Evolutionary conservation across 768 basidiomycete genomes (phyloP), one percentile per base, ranked within the genome.

Genomic region (Coprinopsis marcescibilis): DNA sequence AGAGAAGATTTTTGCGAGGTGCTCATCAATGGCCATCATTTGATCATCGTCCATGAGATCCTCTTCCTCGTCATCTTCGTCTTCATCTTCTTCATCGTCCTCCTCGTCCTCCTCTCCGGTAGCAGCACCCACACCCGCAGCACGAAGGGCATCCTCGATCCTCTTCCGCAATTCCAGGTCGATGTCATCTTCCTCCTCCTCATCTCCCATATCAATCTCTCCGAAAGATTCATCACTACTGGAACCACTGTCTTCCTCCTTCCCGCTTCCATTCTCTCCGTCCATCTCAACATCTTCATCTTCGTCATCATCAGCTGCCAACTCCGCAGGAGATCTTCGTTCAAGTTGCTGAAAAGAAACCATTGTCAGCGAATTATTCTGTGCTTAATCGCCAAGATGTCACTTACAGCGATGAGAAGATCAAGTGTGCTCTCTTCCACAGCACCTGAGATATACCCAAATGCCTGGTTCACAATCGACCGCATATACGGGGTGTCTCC

Each of bases 1-100:
- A 49, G 77, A 77, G 77, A 99, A 95, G 24, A 92, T 83, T 43
- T 83, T 79, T 3, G 89, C 90, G 5, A 99, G 79, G 59, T 95
- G 86, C 40, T 89, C 87, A 59, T 99, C 95, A 21, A 98, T 80
- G 26, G 86, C 87, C 75, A 98, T 83, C 95, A 99, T 99, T 66
- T 96, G 90, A 20, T 98, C 94, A 59, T 99, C 95, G 60, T 96
- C 88, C 83, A 95, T 85, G 23, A 83, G 67, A 39, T 87, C 85
- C 51, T 83, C 81, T 11, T 78, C 78, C 23, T 73, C 72, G 29
- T 72, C 80, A 37, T 80, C 79, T 6, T 73, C 72, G 17, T 79
- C 77, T 5, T 77, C 77, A 4, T 26, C 14, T 24, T 69, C 76
- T 38, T 76, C 83, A 46, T 78, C 76, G 12, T 80, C 80, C 32